phyloP scores from a whole-genome alignment of 2,329 filamentous ascomycete genomes.

The Curvularia sp. region DNA sequence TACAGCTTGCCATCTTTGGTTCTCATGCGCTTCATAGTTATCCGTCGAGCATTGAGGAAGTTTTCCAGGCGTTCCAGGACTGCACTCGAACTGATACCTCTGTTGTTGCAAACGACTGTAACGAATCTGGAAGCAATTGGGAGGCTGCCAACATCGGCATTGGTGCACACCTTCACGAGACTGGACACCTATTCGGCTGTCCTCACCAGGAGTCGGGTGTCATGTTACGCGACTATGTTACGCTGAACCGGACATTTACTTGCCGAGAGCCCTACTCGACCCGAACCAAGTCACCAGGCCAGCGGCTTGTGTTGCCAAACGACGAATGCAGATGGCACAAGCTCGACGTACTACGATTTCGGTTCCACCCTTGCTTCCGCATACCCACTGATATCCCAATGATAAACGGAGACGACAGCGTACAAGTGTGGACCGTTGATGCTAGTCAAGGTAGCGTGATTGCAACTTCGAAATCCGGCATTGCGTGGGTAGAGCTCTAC shows the following conservation, averaged over 20 bases:
- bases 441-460: constrained; percentile 77
- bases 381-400: constrained; percentile 73
- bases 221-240: constrained; percentile 89
- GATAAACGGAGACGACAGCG: constrained; percentile 69
- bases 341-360: constrained; percentile 85
- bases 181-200: constrained; percentile 87
- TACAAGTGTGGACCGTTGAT: constrained; percentile 87
- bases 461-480: constrained; percentile 80
- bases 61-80: constrained; percentile 86
- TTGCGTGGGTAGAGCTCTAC: constrained; percentile 85
- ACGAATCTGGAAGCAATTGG: constrained; percentile 89
- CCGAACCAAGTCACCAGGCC: constrained; percentile 80
- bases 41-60: constrained; percentile 85
- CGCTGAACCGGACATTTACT: constrained; percentile 82
- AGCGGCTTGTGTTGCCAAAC: constrained; percentile 71
- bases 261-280: constrained; percentile 85
- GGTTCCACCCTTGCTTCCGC: constrained; percentile 87
- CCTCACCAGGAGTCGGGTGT: constrained; percentile 89
- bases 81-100: constrained; percentile 86
- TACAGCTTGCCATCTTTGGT: constrained; percentile 88
- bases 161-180: constrained; percentile 89
- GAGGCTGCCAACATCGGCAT: constrained; percentile 95
- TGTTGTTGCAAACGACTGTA: constrained; percentile 82
- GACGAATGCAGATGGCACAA: constrained; percentile 94
- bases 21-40: constrained; percentile 93